phyloP scores from a whole-genome alignment of 805 yeast genomes.

The Lachancea mirantina region DNA sequence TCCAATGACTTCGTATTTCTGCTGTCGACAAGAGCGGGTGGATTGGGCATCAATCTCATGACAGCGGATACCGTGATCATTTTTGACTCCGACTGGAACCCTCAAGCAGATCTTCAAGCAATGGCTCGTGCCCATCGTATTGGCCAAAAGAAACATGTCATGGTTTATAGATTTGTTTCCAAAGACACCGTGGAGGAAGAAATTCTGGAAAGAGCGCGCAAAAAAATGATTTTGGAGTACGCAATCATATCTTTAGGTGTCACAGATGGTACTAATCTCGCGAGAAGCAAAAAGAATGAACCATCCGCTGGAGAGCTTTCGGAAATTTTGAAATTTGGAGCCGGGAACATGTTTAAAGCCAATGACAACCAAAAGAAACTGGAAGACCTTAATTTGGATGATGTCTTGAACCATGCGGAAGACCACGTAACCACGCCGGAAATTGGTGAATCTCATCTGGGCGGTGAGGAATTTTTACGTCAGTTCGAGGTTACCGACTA shows the following conservation, averaged over 20 bases:
- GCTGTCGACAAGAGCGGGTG: slow-evolving; percentile 96
- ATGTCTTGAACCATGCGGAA: slow-evolving; percentile 92
- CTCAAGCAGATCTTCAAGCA: slow-evolving; percentile 98
- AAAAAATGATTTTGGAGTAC: slow-evolving; percentile 96
- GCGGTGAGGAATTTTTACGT: slow-evolving; percentile 94
- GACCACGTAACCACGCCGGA: slow-evolving; percentile 96
- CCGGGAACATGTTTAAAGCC: slow-evolving; percentile 97
- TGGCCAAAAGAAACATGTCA: slow-evolving; percentile 98
- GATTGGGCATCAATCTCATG: slow-evolving; percentile 95
- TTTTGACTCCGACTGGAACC: slow-evolving; percentile 98
- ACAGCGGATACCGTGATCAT: slow-evolving; percentile 98
- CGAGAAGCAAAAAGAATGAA: slow-evolving; percentile 49
- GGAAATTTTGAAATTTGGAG: slow-evolving; percentile 95
- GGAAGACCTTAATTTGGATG: slow-evolving; percentile 92
- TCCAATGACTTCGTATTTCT: slow-evolving; percentile 87
- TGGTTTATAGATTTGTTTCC: slow-evolving; percentile 95
- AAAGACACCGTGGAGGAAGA: slow-evolving; percentile 98
- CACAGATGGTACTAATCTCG: slow-evolving; percentile 55
- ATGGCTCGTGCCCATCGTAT: slow-evolving; percentile 99
- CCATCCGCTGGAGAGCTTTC: slow-evolving; percentile 81
- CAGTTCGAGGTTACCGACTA: slow-evolving; percentile 98
- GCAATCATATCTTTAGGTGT: slow-evolving; percentile 96
- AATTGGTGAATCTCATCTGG: slow-evolving; percentile 92
- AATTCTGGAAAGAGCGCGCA: slow-evolving; percentile 90
- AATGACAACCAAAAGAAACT: slow-evolving; percentile 89